phyloP scores from a whole-genome alignment of 2,329 filamentous ascomycete genomes.

The Beauveria brongniartii region DNA sequence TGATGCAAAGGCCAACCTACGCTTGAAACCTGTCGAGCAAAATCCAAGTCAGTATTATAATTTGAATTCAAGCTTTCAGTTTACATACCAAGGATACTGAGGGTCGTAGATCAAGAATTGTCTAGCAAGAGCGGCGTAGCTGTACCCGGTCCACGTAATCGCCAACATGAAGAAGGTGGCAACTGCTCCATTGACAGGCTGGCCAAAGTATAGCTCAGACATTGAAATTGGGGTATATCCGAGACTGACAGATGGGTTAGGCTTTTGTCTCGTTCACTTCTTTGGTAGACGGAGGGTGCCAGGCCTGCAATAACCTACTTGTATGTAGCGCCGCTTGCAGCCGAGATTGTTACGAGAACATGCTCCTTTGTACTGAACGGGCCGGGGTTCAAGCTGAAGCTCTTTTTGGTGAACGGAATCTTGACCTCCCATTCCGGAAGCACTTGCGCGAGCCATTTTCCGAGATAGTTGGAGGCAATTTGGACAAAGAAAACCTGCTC shows the following conservation, averaged over 20 bases:
- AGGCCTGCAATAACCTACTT: slow-evolving; percentile 21
- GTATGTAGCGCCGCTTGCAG: slow-evolving; percentile 43
- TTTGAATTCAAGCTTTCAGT: background rate
- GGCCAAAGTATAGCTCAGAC: slow-evolving; percentile 48
- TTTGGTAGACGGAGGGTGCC: too few relatives aligned
- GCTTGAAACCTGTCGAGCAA: slow-evolving; percentile 27
- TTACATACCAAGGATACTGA: slow-evolving; percentile 28
- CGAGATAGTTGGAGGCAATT: slow-evolving; percentile 48
- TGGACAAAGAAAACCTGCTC: slow-evolving; percentile 45
- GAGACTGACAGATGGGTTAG: slow-evolving; percentile 14
- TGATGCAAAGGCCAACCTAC: slow-evolving; percentile 15
- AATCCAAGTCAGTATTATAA: background rate
- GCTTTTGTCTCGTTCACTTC: too few relatives aligned
- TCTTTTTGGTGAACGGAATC: slow-evolving; percentile 37
- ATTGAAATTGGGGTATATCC: slow-evolving; percentile 44
- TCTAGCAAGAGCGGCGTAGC: slow-evolving; percentile 48
- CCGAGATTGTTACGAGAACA: slow-evolving; percentile 46
- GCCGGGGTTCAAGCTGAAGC: slow-evolving; percentile 47
- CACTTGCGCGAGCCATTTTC: slow-evolving; percentile 42
- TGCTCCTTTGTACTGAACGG: slow-evolving; percentile 52
- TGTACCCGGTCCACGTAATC: slow-evolving; percentile 49
- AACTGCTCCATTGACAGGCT: slow-evolving; percentile 42
- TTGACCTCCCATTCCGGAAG: slow-evolving; percentile 39
- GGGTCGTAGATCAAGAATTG: slow-evolving; percentile 52
- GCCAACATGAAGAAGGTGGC: slow-evolving; percentile 53